Evolutionary conservation across 2,329 filamentous ascomycete genomes (phyloP).

Genomic region (Penicillium polonicum): DNA sequence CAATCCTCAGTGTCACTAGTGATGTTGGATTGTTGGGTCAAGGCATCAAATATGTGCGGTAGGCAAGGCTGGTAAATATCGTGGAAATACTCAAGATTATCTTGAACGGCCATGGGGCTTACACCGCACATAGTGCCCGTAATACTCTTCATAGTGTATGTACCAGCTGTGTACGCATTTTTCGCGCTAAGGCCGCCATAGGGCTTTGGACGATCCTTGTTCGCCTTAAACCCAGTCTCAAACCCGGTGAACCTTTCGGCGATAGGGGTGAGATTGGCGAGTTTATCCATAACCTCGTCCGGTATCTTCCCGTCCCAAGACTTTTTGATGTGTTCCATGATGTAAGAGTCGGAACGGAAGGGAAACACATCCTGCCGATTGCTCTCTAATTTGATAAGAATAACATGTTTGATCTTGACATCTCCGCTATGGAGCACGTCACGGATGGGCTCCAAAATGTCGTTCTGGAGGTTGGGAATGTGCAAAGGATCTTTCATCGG

Average conservation of each 20-base stretch:
- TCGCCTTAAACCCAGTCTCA: conserved; percentile 16
- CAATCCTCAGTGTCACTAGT: conserved; percentile 21
- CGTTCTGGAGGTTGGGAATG: conserved; percentile 15
- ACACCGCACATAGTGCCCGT: conserved; percentile 43
- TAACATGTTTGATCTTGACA: conserved; percentile 43
- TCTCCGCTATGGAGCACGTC: conserved; percentile 18
- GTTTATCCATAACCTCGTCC: conserved; percentile 21
- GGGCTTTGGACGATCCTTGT: conserved; percentile 16
- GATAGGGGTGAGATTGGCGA: conserved; percentile 27
- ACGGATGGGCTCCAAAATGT: conserved; percentile 14
- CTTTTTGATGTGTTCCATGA: conserved; percentile 36
- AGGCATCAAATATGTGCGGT: conserved; percentile 32
- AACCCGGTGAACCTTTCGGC: conserved; percentile 27
- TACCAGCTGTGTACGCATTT: conserved; percentile 42
- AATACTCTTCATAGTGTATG: conserved; percentile 48
- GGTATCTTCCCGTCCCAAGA: conserved; percentile 37
- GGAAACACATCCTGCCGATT: conserved; percentile 49
- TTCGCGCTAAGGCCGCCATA: conserved; percentile 45
- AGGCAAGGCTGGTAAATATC: conserved; percentile 48
- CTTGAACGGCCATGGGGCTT: conserved; percentile 42
- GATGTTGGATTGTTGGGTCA: conserved; percentile 20
- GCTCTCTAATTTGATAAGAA: conserved; percentile 46
- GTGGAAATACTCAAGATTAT: conserved; percentile 42
- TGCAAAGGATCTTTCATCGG: conserved; percentile 15
- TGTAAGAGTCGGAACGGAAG: conserved; percentile 38